Conservation (phyloP, 192 early-diverging fungal species). For the Pilaira anomala region DNA sequence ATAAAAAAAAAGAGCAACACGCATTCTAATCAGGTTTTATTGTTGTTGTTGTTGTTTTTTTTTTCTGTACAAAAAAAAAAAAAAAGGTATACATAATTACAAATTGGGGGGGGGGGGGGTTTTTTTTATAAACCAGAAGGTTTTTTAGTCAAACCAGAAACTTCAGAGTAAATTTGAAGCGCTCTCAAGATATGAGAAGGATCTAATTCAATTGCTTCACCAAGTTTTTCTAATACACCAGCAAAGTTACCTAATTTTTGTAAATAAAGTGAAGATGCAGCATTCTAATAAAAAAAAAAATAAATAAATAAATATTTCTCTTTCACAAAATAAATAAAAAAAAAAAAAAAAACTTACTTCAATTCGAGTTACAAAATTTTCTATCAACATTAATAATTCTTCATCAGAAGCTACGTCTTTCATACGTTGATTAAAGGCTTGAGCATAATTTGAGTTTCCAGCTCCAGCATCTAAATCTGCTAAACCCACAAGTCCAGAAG, state of each 20-base stretch:
- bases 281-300: constrained; percentile 48
- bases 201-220: constrained; percentile 57
- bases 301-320: neutral
- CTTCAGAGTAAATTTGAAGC: constrained; percentile 60
- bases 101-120: too few relatives aligned
- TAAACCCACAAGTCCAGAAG: constrained; percentile 13
- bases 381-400: constrained; percentile 50
- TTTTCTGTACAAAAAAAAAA: neutral
- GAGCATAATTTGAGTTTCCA: constrained; percentile 15
- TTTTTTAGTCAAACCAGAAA: constrained; percentile 26
- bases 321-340: too few relatives aligned
- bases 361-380: constrained; percentile 54
- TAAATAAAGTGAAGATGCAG: constrained; percentile 57
- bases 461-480: constrained; percentile 1
- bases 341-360: constrained; percentile 43
- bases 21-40: too few relatives aligned
- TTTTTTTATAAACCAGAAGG: neutral
- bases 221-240: constrained; percentile 52
- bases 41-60: too few relatives aligned
- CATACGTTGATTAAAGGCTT: constrained; percentile 29
- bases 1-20: too few relatives aligned
- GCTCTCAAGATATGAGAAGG: constrained; percentile 58
- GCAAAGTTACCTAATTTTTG: constrained; percentile 54
- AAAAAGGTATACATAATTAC: neutral
- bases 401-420: constrained; percentile 48